Base-by-base conservation (phyloP, 805 yeast genomes). In the Candida taoyuanica region DNA sequence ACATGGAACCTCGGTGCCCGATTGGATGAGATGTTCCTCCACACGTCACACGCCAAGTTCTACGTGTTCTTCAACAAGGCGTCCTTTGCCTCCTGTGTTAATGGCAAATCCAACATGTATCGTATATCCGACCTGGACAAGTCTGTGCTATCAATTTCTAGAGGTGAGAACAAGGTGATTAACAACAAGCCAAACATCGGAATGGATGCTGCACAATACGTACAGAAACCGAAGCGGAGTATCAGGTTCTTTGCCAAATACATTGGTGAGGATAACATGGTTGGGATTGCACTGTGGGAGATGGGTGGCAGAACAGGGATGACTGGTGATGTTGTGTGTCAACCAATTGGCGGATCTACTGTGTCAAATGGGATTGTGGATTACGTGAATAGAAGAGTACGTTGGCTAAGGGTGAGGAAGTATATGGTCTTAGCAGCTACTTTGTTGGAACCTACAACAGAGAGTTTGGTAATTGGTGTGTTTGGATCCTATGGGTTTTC, bases 251-350 rank as follows among this genome's bases (percentile, higher is more conserved):
- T 88, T 58, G 78, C 95, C 7, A 67, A 78, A 40, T 88, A 81
- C 56, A 87, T 87, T 53, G 95, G 95, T 5, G 96, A 87, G 56
- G 96, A 87, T 58, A 87, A 87, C 58, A 84, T 86, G 94, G 87
- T 87, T 45, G 95, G 85, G 5, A 86, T 85, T 34, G 85, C 87
- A 1, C 56, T 87, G 14, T 87, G 95, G 95, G 76, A 77, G 34
- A 49, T 41, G 17, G 79, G 84, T 17, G 82, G 85, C 2, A 65
- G 88, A 47, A 85, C 95, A 0, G 88, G 82, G 0, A 67, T 86
- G 69, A 80, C 91, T 1, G 77, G 83, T 2, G 95, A 87, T 55
- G 72, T 77, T 33, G 95, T 79, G 2, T 62, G 85, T 4, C 96
- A 87, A 55, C 96, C 96, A 0, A 59, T 77, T 17, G 69, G 69